Percentiles rank a stretch among this genome's conserved stretches.
These are phyloP conservation scores for Pythium aquatile DNA, from an alignment of 352 stramenopile species.

Conservation along the genomic window DNA sequence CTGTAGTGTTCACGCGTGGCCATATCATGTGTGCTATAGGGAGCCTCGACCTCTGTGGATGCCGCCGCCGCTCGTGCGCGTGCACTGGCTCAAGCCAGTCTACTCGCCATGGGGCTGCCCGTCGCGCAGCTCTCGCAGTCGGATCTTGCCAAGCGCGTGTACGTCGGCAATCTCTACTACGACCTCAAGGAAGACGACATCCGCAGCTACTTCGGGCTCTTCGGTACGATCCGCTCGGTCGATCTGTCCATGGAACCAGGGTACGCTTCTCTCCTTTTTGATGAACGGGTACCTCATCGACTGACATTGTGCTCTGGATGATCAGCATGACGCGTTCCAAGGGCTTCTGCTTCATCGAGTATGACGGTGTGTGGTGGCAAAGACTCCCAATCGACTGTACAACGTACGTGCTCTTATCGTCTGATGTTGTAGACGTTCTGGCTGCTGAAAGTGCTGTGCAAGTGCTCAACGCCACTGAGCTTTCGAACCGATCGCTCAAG, in stretches of 20 bases:
- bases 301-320: background rate
- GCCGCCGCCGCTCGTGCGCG: constrained; percentile 54
- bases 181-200: constrained; percentile 82
- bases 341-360: constrained; percentile 82
- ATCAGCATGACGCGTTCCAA: constrained; percentile 62
- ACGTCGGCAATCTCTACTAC: constrained; percentile 83
- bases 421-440: constrained; percentile 45
- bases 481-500: constrained; percentile 64
- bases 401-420: background rate
- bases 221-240: constrained; percentile 69
- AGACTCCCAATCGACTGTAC: background rate
- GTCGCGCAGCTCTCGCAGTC: constrained; percentile 44
- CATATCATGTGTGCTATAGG: constrained; percentile 36
- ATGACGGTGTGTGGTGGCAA: constrained; percentile 37
- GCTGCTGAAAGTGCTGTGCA: constrained; percentile 76
- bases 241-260: constrained; percentile 77
- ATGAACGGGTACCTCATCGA: background rate
- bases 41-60: constrained; percentile 40
- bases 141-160: constrained; percentile 70
- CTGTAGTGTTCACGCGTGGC: constrained; percentile 38
- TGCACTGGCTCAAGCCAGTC: constrained; percentile 66
- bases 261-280: constrained; percentile 26
- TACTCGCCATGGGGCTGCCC: constrained; percentile 59
- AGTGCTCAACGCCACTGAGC: constrained; percentile 60
- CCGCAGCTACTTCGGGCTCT: constrained; percentile 58